Evolutionary conservation across 1,139 yeast genomes (phyloP).

Genomic region (Wickerhamiella infanticola): DNA sequence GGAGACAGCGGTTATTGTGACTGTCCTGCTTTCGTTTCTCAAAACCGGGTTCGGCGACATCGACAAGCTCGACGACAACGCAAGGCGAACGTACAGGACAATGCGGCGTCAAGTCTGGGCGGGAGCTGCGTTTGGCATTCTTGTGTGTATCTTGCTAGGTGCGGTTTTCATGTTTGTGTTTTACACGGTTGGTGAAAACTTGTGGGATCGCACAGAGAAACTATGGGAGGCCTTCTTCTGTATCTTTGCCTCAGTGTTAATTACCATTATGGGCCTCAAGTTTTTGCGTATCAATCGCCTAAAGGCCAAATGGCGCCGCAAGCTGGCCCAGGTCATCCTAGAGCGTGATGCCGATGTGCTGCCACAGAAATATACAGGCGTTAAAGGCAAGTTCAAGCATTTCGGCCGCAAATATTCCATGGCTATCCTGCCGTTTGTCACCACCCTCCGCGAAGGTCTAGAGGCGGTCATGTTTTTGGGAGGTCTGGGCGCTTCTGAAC

Average conservation of each 20-base stretch:
- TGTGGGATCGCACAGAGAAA: conserved; percentile 72
- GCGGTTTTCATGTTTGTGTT: conserved; percentile 59
- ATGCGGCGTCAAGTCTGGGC: conserved; percentile 66
- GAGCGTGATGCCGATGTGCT: conserved; percentile 22
- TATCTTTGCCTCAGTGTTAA: conserved; percentile 61
- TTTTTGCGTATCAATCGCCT: conserved; percentile 70
- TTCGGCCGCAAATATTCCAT: conserved; percentile 49
- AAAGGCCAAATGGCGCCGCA: conserved; percentile 77
- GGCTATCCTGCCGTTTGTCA: conserved; percentile 65
- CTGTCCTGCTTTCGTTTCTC: conserved; percentile 69
- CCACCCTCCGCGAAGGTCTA: conserved; percentile 77
- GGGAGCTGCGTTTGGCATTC: conserved; percentile 60
- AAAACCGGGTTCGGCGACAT: conserved; percentile 36
- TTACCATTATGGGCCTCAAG: conserved; percentile 80
- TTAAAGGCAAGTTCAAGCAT: conserved; percentile 12
- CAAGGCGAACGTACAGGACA: conserved; percentile 36
- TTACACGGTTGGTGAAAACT: conserved; percentile 61
- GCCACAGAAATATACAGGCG: background rate
- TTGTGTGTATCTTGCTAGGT: conserved; percentile 64
- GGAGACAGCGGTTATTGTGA: conserved; percentile 76
- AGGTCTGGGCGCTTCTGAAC: conserved; percentile 48
- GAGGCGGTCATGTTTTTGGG: conserved; percentile 89
- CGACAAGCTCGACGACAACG: conserved; percentile 18
- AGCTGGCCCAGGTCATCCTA: conserved; percentile 39
- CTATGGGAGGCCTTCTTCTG: conserved; percentile 89